Evolutionary conservation across 768 basidiomycete species (phyloP).

Genomic region (Amylocystis lapponica): DNA sequence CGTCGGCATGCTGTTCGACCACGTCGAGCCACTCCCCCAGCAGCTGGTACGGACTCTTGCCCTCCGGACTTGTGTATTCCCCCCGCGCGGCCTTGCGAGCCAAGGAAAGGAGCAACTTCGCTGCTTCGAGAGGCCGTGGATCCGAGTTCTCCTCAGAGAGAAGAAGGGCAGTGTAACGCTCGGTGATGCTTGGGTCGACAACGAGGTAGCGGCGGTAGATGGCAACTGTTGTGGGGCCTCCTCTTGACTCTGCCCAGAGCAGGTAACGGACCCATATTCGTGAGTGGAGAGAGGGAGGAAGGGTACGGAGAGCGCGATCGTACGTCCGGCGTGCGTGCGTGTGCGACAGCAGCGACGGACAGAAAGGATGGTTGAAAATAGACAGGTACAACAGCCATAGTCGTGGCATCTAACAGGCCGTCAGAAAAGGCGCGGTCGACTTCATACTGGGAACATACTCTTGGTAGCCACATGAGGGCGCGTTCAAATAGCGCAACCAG

Average conservation of each 20-base stretch:
- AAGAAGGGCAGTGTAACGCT: slow-evolving; percentile 67
- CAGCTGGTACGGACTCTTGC: slow-evolving; percentile 93
- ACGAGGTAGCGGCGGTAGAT: slow-evolving; percentile 88
- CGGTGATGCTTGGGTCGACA: slow-evolving; percentile 76
- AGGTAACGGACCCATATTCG: slow-evolving; percentile 93
- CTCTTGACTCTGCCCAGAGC: slow-evolving; percentile 81
- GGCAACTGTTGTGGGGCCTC: slow-evolving; percentile 70
- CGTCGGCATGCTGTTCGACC: slow-evolving; percentile 85
- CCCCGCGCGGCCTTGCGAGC: slow-evolving; percentile 81
- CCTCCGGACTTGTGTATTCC: slow-evolving; percentile 81
- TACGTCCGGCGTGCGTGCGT: slow-evolving; percentile 93
- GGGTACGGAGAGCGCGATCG: slow-evolving; percentile 88
- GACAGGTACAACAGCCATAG: slow-evolving; percentile 93
- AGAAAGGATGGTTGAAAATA: slow-evolving; percentile 83
- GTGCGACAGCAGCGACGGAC: slow-evolving; percentile 76
- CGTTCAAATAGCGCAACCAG: slow-evolving; percentile 88
- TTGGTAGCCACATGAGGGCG: slow-evolving; percentile 91
- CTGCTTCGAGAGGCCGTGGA: slow-evolving; percentile 85
- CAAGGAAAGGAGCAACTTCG: slow-evolving; percentile 80
- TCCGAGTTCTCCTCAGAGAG: slow-evolving; percentile 51
- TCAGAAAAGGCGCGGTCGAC: slow-evolving; percentile 8
- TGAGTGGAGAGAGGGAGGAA: slow-evolving; percentile 87
- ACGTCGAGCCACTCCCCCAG: slow-evolving; percentile 90
- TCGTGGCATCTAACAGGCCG: slow-evolving; percentile 65
- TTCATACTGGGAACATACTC: slow-evolving; percentile 41